phyloP scores from a whole-genome alignment of 768 basidiomycete genomes.

The Austroboletus festivus region DNA sequence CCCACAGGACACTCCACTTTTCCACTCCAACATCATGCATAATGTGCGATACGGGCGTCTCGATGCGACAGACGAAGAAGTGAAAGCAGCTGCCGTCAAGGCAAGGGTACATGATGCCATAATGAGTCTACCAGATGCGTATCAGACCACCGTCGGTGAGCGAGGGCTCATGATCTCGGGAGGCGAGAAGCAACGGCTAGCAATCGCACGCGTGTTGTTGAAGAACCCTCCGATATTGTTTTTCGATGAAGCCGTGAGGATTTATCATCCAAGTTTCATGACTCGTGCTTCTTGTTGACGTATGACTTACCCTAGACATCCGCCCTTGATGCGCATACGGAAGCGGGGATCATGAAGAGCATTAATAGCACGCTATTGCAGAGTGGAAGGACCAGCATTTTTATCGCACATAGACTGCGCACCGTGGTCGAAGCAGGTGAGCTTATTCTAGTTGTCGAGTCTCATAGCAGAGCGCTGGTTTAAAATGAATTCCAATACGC shows the following conservation, averaged over 20 bases:
- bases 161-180: constrained; percentile 97
- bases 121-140: constrained; percentile 77
- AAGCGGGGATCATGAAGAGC: constrained; percentile 92
- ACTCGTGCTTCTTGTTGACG: constrained; percentile 2
- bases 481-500: neutral
- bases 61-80: constrained; percentile 86
- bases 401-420: constrained; percentile 90
- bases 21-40: constrained; percentile 93
- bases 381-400: constrained; percentile 86
- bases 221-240: constrained; percentile 96
- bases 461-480: neutral
- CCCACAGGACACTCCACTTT: constrained; percentile 96
- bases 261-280: neutral
- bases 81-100: constrained; percentile 74
- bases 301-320: constrained; percentile 64
- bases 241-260: constrained; percentile 94
- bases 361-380: constrained; percentile 77
- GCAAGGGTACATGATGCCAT: constrained; percentile 88
- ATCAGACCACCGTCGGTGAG: constrained; percentile 90
- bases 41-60: constrained; percentile 92
- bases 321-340: constrained; percentile 92
- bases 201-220: constrained; percentile 86
- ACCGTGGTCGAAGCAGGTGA: constrained; percentile 88
- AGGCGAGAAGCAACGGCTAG: constrained; percentile 96
- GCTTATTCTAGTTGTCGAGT: constrained; percentile 12